phyloP scores from a whole-genome alignment of 2,329 filamentous ascomycete genomes.

The Colletotrichum agaves region DNA sequence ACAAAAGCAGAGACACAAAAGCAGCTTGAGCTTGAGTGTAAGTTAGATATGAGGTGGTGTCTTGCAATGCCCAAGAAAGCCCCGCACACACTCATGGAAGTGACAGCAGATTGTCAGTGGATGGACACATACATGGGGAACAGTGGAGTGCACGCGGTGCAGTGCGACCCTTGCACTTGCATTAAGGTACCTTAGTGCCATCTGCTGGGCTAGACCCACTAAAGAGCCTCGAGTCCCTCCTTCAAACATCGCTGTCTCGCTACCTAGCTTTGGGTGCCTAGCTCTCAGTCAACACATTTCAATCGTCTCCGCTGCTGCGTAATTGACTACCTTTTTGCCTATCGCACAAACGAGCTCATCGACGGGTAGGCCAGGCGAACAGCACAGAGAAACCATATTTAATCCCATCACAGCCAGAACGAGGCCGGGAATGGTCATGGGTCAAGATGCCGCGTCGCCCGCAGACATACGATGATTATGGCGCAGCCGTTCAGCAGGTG shows the following conservation, averaged over 20 bases:
- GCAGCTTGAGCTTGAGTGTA: too few relatives aligned
- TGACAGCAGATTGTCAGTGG: too few relatives aligned
- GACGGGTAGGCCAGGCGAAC: too few relatives aligned
- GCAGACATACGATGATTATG: slow-evolving; percentile 59
- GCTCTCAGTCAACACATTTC: not conserved
- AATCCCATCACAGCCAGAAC: not conserved
- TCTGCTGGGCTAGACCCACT: not conserved
- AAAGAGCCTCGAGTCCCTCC: not conserved
- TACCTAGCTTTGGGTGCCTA: too few relatives aligned
- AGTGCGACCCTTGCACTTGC: not conserved
- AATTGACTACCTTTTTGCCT: not conserved
- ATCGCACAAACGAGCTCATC: not conserved
- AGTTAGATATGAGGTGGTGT: too few relatives aligned
- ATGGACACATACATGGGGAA: not conserved
- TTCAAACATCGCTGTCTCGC: not conserved
- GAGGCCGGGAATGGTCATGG: not conserved
- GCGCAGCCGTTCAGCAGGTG: slow-evolving; percentile 58
- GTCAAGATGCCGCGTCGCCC: slow-evolving; percentile 56
- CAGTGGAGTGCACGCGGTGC: not conserved
- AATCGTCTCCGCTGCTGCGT: not conserved
- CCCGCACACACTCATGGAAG: too few relatives aligned
- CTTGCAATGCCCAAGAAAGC: too few relatives aligned
- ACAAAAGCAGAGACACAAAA: too few relatives aligned
- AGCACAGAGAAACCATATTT: too few relatives aligned
- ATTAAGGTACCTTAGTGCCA: slow-evolving; percentile 3